phyloP scores from a whole-genome alignment of 345 rosid genomes.

The Syzygium aqueum region DNA sequence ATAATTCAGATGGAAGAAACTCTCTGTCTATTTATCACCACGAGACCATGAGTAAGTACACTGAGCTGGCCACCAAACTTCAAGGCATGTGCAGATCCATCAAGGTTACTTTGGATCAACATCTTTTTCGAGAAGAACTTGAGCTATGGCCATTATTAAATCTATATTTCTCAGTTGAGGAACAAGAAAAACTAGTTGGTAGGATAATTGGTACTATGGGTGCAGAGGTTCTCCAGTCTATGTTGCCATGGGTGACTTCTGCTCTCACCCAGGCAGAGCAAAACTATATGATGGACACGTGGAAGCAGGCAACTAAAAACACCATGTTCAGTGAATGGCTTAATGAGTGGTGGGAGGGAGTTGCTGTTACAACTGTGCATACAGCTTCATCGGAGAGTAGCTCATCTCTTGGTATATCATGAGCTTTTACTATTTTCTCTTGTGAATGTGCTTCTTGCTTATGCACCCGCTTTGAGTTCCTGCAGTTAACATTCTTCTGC shows the following conservation, averaged over 20 bases:
- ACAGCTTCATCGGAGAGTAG: conserved; percentile 34
- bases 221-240: conserved; percentile 86
- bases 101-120: conserved; percentile 76
- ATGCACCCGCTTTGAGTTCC: background rate
- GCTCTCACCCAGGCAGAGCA: conserved; percentile 87
- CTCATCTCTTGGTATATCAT: conserved; percentile 1
- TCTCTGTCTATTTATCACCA: background rate
- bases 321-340: conserved; percentile 97
- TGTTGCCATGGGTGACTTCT: conserved; percentile 93
- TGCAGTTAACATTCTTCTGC: background rate
- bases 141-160: conserved; percentile 90
- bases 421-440: background rate
- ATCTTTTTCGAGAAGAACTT: conserved; percentile 73
- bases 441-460: background rate
- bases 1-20: conserved; percentile 6
- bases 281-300: conserved; percentile 85
- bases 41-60: conserved; percentile 16
- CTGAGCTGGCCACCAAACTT: conserved; percentile 69
- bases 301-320: conserved; percentile 95
- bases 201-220: conserved; percentile 88
- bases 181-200: conserved; percentile 85
- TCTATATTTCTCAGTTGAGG: conserved; percentile 62
- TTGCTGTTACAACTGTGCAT: conserved; percentile 32
- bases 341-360: conserved; percentile 63
- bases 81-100: conserved; percentile 94